Conservation (phyloP, 108 stramenopile species). For the Aurantiochytrium sp. region DNA sequence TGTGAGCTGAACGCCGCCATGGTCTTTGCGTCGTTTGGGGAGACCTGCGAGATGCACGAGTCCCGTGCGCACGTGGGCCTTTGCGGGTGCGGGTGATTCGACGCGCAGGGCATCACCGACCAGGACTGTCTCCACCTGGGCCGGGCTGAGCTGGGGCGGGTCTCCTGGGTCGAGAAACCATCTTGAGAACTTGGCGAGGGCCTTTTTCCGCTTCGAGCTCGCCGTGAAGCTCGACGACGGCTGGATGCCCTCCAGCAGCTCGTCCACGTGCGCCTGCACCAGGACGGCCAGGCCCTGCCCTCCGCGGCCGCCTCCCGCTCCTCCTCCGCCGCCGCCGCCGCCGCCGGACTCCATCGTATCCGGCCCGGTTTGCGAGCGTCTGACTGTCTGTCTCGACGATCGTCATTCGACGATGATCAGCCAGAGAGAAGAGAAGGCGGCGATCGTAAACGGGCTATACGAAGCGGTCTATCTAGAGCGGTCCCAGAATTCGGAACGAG, state of each 20-base stretch:
- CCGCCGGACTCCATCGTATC: too few relatives aligned
- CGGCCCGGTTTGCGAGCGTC: too few relatives aligned
- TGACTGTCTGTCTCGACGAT: too few relatives aligned
- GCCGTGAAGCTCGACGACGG: neutral
- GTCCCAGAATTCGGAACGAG: too few relatives aligned
- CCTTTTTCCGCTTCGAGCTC: neutral
- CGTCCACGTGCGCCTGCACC: slow-evolving; percentile 1
- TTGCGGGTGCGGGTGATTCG: neutral
- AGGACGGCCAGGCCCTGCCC: neutral
- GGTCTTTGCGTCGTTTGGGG: neutral
- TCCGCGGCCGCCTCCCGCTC: too few relatives aligned
- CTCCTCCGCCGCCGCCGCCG: too few relatives aligned
- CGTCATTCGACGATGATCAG: too few relatives aligned
- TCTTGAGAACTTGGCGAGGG: neutral
- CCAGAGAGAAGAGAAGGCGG: too few relatives aligned
- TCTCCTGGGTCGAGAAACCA: neutral
- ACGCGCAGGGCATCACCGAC: neutral
- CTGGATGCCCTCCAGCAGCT: neutral
- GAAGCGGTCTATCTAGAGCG: too few relatives aligned
- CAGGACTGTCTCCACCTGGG: neutral
- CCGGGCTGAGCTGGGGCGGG: neutral
- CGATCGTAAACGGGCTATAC: too few relatives aligned
- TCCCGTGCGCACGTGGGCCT: neutral
- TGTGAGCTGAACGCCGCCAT: neutral
- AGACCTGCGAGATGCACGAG: neutral